These are phyloP conservation scores for Solanum ossicruentum DNA, from an alignment of 257 asterid genomes.

Conservation along the genomic window DNA sequence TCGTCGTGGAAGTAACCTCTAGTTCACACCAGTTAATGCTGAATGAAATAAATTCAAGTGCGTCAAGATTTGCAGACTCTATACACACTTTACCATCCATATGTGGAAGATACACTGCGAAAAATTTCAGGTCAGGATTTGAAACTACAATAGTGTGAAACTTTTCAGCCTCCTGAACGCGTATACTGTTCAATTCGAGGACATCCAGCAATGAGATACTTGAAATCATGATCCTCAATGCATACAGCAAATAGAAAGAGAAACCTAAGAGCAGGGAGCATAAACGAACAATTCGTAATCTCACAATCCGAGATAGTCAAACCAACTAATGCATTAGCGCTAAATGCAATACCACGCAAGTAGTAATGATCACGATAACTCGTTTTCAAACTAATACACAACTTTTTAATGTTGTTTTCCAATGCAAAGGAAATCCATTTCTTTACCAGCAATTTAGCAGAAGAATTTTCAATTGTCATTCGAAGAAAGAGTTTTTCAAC, in stretches of 20 bases:
- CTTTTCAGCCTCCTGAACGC: background rate
- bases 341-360: background rate
- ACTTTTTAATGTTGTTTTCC: background rate
- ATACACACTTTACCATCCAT: background rate
- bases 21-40: background rate
- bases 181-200: background rate
- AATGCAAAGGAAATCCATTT: background rate
- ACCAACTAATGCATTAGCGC: no score
- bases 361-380: background rate
- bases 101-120: background rate
- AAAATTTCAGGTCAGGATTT: background rate
- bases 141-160: background rate
- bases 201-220: background rate
- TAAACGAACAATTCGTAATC: background rate
- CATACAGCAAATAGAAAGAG: background rate
- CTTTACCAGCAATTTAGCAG: background rate
- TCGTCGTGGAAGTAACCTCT: background rate
- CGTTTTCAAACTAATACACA: background rate
- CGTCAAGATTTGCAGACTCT: background rate
- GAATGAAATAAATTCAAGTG: background rate
- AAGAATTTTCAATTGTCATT: background rate
- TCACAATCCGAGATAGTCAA: background rate
- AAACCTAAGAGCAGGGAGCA: background rate
- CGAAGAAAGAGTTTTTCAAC: background rate
- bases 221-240: background rate